Conservation (phyloP, 148 eudicot genomes). For the Rhododendron molle region DNA sequence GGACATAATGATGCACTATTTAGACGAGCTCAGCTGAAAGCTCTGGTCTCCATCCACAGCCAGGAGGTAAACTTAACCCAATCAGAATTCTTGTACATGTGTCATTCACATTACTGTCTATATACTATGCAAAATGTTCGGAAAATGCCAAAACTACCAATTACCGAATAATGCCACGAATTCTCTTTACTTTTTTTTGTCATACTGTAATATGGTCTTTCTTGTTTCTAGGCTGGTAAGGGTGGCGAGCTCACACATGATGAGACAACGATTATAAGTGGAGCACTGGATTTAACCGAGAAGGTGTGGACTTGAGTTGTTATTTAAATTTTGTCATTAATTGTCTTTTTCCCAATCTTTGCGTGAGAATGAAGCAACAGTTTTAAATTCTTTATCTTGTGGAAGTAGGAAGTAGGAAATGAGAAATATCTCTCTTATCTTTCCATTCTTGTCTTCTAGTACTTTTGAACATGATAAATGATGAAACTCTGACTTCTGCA, state of each 20-base stretch:
- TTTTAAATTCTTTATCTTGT: neutral
- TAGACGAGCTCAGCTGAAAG: slow-evolving; percentile 90
- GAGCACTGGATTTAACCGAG: slow-evolving; percentile 75
- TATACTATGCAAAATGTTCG: neutral
- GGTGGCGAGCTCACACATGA: slow-evolving; percentile 96
- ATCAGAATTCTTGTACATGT: neutral
- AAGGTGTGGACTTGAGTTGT: slow-evolving; percentile 27
- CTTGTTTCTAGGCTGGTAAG: slow-evolving; percentile 63
- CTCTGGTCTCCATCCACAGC: slow-evolving; percentile 84
- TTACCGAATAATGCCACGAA: neutral
- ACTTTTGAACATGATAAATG: neutral
- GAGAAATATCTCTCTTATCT: neutral
- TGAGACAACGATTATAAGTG: slow-evolving; percentile 90
- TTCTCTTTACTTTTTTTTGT: neutral
- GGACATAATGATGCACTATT: slow-evolving; percentile 88
- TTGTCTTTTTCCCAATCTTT: neutral
- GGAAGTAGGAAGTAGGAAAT: neutral
- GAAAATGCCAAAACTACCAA: neutral
- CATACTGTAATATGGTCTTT: neutral
- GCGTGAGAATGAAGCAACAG: neutral
- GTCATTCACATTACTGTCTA: neutral
- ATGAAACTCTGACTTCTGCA: neutral
- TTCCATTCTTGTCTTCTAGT: neutral
- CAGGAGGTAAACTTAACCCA: slow-evolving; percentile 51
- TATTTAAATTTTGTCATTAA: neutral